Conservation (phyloP, 176 grass and related monocot genomes). For the Triticum turgidum region DNA sequence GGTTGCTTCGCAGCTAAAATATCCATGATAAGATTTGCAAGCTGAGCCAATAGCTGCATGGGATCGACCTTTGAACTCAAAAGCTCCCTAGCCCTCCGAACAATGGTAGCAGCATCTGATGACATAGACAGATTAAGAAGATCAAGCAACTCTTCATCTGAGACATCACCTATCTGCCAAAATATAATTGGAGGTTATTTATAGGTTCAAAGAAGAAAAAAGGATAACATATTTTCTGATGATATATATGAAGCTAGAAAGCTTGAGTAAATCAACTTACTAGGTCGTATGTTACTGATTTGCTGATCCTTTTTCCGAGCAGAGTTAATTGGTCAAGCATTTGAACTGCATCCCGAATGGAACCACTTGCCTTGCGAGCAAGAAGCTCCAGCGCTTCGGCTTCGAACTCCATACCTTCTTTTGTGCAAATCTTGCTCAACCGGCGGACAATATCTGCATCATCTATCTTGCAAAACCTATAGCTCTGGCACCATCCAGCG, state of each 20-base stretch:
- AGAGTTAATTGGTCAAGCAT: slow-evolving; percentile 87
- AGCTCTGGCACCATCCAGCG: slow-evolving; percentile 65
- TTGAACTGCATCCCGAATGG: slow-evolving; percentile 73
- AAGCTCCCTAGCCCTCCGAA: slow-evolving; percentile 75
- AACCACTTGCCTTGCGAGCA: slow-evolving; percentile 72
- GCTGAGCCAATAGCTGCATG: slow-evolving; percentile 61
- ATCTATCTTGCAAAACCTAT: slow-evolving; percentile 70
- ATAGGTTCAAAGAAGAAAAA: neutral
- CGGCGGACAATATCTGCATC: slow-evolving; percentile 44
- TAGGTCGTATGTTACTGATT: slow-evolving; percentile 66
- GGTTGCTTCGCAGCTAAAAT: slow-evolving; percentile 63
- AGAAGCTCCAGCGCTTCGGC: slow-evolving; percentile 65
- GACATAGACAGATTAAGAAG: slow-evolving; percentile 69
- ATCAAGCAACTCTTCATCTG: slow-evolving; percentile 84
- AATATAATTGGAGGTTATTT: slow-evolving; percentile 18
- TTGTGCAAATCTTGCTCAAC: slow-evolving; percentile 71
- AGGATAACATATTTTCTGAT: neutral
- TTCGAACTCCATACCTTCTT: slow-evolving; percentile 85
- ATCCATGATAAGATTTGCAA: slow-evolving; percentile 88
- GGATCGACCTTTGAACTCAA: slow-evolving; percentile 84
- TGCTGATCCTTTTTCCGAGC: slow-evolving; percentile 77
- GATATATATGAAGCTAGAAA: slow-evolving; percentile 9
- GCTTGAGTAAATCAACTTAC: slow-evolving; percentile 38
- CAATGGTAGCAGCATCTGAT: slow-evolving; percentile 82
- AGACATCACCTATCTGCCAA: slow-evolving; percentile 82